phyloP scores from a whole-genome alignment of 495 filamentous ascomycete species.

The Paragyromitra xinjiangensis region DNA sequence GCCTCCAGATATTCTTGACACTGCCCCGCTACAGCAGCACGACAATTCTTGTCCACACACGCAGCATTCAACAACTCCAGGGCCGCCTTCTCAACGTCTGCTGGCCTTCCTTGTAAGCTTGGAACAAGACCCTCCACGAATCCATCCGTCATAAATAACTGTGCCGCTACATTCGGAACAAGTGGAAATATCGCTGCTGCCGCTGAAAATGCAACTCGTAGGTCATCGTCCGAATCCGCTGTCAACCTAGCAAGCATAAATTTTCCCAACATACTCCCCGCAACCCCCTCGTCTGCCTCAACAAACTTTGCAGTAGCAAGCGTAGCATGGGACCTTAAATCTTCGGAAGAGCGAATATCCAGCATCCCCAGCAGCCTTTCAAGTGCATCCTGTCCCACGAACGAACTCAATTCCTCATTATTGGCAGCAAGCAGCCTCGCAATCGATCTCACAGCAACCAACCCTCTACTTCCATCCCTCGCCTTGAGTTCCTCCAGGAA shows the following conservation, averaged over 20 bases:
- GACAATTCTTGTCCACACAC: slow-evolving; percentile 79
- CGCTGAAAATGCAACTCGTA: slow-evolving; percentile 84
- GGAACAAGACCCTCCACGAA: slow-evolving; percentile 67
- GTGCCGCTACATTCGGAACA: slow-evolving; percentile 71
- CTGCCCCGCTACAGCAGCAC: slow-evolving; percentile 79
- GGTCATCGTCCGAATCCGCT: slow-evolving; percentile 66
- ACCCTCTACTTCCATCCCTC: slow-evolving; percentile 68
- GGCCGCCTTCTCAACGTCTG: slow-evolving; percentile 76
- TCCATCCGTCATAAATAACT: slow-evolving; percentile 82
- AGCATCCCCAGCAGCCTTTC: slow-evolving; percentile 70
- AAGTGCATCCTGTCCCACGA: slow-evolving; percentile 70
- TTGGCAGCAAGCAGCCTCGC: slow-evolving; percentile 70
- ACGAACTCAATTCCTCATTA: slow-evolving; percentile 64
- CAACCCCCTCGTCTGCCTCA: slow-evolving; percentile 66
- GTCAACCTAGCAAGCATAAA: slow-evolving; percentile 66
- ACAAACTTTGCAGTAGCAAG: slow-evolving; percentile 73
- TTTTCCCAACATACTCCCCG: slow-evolving; percentile 65
- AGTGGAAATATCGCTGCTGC: slow-evolving; percentile 87
- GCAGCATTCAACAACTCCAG: slow-evolving; percentile 90
- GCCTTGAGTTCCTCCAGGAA: slow-evolving; percentile 72
- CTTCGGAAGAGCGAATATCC: slow-evolving; percentile 67
- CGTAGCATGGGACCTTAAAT: slow-evolving; percentile 72
- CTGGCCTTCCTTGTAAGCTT: slow-evolving; percentile 50
- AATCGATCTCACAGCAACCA: slow-evolving; percentile 69
- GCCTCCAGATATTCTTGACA: slow-evolving; percentile 85